Evolutionary conservation across 345 rosid species (phyloP).

Genomic region (Toxicodendron radicans): DNA sequence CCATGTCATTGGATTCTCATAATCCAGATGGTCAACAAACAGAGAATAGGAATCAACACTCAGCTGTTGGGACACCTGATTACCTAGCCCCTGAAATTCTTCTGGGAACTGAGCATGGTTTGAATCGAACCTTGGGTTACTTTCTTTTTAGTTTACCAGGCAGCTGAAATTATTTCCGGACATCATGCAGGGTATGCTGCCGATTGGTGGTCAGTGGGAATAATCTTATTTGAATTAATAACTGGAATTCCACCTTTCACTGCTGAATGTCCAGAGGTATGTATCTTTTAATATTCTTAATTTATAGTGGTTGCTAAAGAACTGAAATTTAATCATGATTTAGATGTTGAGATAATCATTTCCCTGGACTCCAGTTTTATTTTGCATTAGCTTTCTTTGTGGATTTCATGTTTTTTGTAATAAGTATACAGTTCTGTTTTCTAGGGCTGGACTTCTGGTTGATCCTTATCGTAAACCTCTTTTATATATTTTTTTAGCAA

Average conservation of each 20-base stretch:
- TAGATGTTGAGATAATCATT: neutral
- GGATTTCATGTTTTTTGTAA: too few relatives aligned
- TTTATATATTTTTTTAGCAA: too few relatives aligned
- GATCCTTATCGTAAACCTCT: neutral
- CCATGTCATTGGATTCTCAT: conserved; percentile 35
- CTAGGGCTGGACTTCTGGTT: neutral
- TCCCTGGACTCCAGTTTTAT: neutral
- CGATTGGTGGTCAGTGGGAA: conserved; percentile 94
- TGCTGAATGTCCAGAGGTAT: conserved; percentile 74
- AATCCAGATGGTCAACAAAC: conserved; percentile 39
- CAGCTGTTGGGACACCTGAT: conserved; percentile 90
- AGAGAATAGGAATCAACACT: conserved; percentile 47
- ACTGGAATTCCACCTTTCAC: conserved; percentile 85
- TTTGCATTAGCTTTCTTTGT: neutral
- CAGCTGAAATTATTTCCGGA: conserved; percentile 28
- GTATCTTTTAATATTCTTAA: conserved; percentile 17
- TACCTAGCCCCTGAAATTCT: conserved; percentile 92
- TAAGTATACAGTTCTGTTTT: neutral
- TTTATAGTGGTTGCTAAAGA: neutral
- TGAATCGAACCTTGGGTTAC: conserved; percentile 24
- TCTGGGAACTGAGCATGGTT: conserved; percentile 85
- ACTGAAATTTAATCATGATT: neutral
- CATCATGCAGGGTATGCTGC: conserved; percentile 67
- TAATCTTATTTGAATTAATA: conserved; percentile 71
- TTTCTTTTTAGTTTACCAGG: conserved; percentile 16